Conservation (phyloP, 768 basidiomycete genomes). For the Russula vinacea region DNA sequence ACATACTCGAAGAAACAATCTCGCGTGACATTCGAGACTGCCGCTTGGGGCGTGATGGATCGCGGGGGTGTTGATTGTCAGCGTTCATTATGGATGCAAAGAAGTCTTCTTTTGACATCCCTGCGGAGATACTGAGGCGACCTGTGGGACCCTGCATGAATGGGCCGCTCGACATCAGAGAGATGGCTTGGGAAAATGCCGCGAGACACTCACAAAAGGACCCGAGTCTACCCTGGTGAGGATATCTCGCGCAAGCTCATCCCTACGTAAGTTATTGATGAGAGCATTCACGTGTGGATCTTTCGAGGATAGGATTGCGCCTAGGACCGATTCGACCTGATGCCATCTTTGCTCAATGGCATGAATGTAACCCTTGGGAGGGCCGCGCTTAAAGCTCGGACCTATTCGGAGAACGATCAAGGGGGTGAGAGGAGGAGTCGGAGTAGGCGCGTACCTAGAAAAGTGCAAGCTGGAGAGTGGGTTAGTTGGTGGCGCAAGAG, state of each 20-base stretch:
- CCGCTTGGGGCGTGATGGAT: constrained; percentile 59
- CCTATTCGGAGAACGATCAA: constrained; percentile 41
- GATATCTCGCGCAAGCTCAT: constrained; percentile 75
- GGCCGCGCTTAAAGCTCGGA: constrained; percentile 78
- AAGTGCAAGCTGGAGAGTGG: constrained; percentile 56
- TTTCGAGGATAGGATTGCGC: constrained; percentile 70
- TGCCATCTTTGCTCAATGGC: constrained; percentile 91
- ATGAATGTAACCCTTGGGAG: constrained; percentile 88
- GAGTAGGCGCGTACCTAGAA: constrained; percentile 45
- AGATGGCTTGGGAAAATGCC: background rate
- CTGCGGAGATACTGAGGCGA: constrained; percentile 55
- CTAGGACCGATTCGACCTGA: constrained; percentile 86
- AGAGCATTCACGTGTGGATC: constrained; percentile 62
- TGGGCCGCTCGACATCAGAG: constrained; percentile 17
- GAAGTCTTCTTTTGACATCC: constrained; percentile 73
- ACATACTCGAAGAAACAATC: constrained; percentile 71
- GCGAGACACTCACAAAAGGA: constrained; percentile 58
- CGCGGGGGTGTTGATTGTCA: constrained; percentile 47
- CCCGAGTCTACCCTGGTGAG: constrained; percentile 72
- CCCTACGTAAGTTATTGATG: constrained; percentile 61
- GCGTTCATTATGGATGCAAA: constrained; percentile 69
- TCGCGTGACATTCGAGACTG: constrained; percentile 77
- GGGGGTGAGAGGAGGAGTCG: background rate
- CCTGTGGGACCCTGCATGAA: constrained; percentile 60
- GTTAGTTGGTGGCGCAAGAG: constrained; percentile 20